Evolutionary conservation across 805 yeast species (phyloP).

Genomic region (Kodamaea hsintzibuensis): DNA sequence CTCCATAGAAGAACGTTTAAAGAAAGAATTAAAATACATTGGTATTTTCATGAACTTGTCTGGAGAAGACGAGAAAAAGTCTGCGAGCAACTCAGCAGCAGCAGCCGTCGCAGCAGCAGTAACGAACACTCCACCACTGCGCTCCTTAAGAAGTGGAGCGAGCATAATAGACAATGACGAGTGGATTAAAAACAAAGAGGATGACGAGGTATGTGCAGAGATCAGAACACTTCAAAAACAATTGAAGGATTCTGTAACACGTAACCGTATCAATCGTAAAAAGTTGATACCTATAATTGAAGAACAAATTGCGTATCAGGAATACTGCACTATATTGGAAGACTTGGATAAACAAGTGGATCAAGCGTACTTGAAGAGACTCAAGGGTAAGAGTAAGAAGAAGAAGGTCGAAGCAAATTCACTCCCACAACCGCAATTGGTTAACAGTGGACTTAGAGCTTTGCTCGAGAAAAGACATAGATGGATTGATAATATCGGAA

Average conservation of each 20-base stretch:
- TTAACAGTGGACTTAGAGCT: conserved; percentile 75
- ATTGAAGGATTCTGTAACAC: conserved; percentile 56
- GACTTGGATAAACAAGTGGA: conserved; percentile 97
- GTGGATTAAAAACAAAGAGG: conserved; percentile 83
- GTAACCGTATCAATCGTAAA: conserved; percentile 69
- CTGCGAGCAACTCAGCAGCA: conserved; percentile 16
- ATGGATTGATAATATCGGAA: conserved; percentile 91
- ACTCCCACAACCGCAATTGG: conserved; percentile 61
- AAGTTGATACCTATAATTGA: conserved; percentile 70
- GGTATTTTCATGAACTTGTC: conserved; percentile 77
- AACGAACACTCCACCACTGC: conserved; percentile 1
- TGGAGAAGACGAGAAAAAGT: conserved; percentile 34
- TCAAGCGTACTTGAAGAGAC: conserved; percentile 83
- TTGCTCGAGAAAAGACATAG: conserved; percentile 80
- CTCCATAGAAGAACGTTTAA: conserved; percentile 82
- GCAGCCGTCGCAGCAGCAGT: conserved; percentile 24
- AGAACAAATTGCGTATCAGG: conserved; percentile 93
- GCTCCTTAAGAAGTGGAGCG: conserved; percentile 10
- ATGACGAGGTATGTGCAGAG: conserved; percentile 90
- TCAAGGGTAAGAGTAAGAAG: conserved; percentile 69
- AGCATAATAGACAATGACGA: conserved; percentile 54
- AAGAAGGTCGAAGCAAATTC: conserved; percentile 48
- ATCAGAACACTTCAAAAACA: conserved; percentile 71
- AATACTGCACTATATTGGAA: conserved; percentile 83
- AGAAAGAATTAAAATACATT: conserved; percentile 83